Percentiles rank a stretch among this genome's conserved stretches.
These are phyloP conservation scores for Toxicodendron radicans DNA, from an alignment of 345 rosid genomes.

Conservation along the genomic window DNA sequence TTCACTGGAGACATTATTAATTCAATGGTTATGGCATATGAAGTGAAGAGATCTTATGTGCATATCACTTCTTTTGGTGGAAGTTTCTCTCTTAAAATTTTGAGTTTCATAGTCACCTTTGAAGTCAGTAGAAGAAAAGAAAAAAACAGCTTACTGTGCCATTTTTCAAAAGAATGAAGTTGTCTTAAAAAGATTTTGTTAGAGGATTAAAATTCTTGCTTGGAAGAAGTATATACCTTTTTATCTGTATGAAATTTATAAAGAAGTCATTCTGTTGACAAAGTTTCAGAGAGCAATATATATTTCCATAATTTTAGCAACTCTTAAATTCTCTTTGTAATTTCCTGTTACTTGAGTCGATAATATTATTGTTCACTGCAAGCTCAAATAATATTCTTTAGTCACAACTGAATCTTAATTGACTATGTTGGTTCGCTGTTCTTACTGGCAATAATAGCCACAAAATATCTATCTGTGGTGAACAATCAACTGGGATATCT, in stretches of 20 bases:
- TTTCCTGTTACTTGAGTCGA: not conserved
- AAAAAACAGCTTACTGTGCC: not conserved
- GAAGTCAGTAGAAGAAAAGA: not conserved
- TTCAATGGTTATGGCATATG: not conserved
- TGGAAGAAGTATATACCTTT: not conserved
- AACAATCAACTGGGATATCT: not conserved
- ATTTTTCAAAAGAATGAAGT: not conserved
- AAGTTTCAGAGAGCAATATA: not conserved
- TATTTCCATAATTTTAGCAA: not conserved
- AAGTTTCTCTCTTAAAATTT: not conserved
- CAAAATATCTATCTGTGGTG: not conserved
- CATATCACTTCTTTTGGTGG: not conserved
- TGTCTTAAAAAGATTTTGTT: not conserved
- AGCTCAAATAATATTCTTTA: not conserved
- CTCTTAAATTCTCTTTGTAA: not conserved
- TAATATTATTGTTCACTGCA: not conserved
- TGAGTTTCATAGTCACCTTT: not conserved
- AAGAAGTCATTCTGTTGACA: not conserved
- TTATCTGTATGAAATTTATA: not conserved
- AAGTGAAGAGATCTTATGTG: not conserved
- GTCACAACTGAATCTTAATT: not conserved
- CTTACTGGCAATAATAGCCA: not conserved
- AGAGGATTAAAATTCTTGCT: conserved; percentile 1
- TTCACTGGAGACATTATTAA: not conserved
- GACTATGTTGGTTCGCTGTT: not conserved